Evolutionary conservation across 352 stramenopile genomes (phyloP).

Genomic region (Phytophthora hybrid): DNA sequence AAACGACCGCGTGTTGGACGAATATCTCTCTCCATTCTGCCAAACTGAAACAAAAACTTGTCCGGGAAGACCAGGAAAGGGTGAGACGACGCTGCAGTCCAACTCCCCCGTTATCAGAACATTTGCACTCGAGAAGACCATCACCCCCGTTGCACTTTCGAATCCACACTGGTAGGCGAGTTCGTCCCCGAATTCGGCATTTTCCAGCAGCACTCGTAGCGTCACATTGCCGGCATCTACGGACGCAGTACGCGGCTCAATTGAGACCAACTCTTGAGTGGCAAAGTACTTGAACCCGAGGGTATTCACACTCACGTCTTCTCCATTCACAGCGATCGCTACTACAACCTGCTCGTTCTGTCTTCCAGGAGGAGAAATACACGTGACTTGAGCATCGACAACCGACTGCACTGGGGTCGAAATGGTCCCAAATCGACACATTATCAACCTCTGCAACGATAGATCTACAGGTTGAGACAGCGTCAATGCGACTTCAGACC

Average conservation of each 20-base stretch:
- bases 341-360: constrained; percentile 26
- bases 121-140: constrained; percentile 24
- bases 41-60: constrained; percentile 43
- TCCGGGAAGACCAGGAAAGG: background rate
- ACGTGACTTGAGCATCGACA: constrained; percentile 28
- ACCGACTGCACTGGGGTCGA: constrained; percentile 14
- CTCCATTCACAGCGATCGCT: constrained; percentile 35
- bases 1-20: constrained; percentile 39
- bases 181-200: constrained; percentile 9
- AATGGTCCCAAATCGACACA: constrained; percentile 46
- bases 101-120: constrained; percentile 16
- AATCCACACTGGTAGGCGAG: constrained; percentile 45
- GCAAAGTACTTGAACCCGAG: constrained; percentile 40
- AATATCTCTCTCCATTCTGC: constrained; percentile 43
- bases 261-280: constrained; percentile 26
- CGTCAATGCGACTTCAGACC: constrained; percentile 36
- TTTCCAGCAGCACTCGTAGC: constrained; percentile 31
- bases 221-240: constrained; percentile 25
- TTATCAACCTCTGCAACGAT: constrained; percentile 8
- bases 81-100: constrained; percentile 10
- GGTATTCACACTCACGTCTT: constrained; percentile 29
- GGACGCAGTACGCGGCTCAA: constrained; percentile 39
- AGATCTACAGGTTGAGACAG: constrained; percentile 29
- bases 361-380: constrained; percentile 24
- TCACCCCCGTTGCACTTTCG: background rate